Evolutionary conservation across 805 yeast genomes (phyloP), one percentile per base, ranked within the genome.

Genomic region (Metschnikowia rubicola): DNA sequence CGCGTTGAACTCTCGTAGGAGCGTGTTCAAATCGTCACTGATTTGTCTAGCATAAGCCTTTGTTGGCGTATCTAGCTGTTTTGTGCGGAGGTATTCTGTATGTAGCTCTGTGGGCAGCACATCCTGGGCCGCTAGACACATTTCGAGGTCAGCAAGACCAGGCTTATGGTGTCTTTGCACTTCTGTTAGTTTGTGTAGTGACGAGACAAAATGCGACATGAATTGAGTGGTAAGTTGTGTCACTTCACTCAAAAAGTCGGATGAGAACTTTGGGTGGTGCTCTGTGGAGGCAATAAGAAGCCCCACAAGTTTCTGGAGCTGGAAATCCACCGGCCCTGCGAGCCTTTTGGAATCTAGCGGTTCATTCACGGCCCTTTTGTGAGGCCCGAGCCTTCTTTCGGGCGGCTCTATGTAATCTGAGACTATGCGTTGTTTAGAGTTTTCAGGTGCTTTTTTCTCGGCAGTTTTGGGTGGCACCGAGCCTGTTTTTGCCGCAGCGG

Each of bases 151-250:
- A 29, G 65, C 67, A 15, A 74, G 66, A 0, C 84, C 68, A 1
- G 85, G 81, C n/a, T 61, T 60, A 15, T 71, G 66, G 42, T 90
- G 73, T 54, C 92, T 69, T 61, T 85, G 91, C 1, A 78, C 63
- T 46, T 80, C 81, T 3, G 83, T 73, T 31, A 79, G 62, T 50
- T 74, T 74, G 39, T 78, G 79, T 26, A 85, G 55, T 29, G 72
- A 64, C 2, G 58, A 52, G 8, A 74, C 57, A 45, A 83, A 46
- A 12, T 67, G 66, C 41, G 61, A 56, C 50, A 72, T 59, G 56
- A 67, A 69, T n/a, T 47, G 51, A 11, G 61, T 45, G 6, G 68
- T 50, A 41, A 69, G 55, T 30, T 65, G 63, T 1, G 67, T 57
- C 11, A 68, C 34, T 35, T 62, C 65, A 35, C 58, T 59, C 17